A percentile compares a stretch with the other conserved stretches of the same genome.
phyloP scores from a whole-genome alignment of 495 filamentous ascomycete species.

The Neurospora sp. region DNA sequence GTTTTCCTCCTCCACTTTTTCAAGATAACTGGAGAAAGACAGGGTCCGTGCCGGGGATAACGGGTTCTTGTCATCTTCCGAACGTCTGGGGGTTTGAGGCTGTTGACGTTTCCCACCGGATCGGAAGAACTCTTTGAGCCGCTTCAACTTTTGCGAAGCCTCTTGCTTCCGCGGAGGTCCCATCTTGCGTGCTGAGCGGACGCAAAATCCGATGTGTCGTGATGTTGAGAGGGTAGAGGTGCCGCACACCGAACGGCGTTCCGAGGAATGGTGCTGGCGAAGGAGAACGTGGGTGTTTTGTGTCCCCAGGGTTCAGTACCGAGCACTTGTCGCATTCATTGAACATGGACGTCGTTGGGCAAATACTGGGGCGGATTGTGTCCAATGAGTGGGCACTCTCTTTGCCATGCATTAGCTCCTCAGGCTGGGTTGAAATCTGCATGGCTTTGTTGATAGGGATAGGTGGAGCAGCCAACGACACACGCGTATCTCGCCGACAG shows the following conservation, averaged over 20 bases:
- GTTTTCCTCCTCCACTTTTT: background rate
- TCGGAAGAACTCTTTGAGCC: background rate
- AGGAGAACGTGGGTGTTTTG: background rate
- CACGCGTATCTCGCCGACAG: background rate
- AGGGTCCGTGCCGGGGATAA: background rate
- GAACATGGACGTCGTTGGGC: background rate
- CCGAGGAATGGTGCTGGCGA: background rate
- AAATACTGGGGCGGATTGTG: background rate
- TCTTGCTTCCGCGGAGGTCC: background rate
- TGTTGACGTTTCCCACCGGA: background rate
- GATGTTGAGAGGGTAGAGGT: background rate
- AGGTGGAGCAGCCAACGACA: background rate
- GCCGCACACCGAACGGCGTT: background rate
- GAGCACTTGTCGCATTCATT: background rate
- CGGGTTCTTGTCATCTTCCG: background rate
- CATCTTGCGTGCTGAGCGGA: background rate
- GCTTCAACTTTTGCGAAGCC: background rate
- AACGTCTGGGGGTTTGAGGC: background rate
- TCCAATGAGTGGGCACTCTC: background rate
- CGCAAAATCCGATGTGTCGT: background rate
- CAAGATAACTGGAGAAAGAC: background rate
- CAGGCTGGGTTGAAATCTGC: background rate
- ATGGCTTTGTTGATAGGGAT: background rate
- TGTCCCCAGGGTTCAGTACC: background rate
- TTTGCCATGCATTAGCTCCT: background rate